Conservation (phyloP, 2,329 filamentous ascomycete genomes). For the Fusarium decemcellulare region DNA sequence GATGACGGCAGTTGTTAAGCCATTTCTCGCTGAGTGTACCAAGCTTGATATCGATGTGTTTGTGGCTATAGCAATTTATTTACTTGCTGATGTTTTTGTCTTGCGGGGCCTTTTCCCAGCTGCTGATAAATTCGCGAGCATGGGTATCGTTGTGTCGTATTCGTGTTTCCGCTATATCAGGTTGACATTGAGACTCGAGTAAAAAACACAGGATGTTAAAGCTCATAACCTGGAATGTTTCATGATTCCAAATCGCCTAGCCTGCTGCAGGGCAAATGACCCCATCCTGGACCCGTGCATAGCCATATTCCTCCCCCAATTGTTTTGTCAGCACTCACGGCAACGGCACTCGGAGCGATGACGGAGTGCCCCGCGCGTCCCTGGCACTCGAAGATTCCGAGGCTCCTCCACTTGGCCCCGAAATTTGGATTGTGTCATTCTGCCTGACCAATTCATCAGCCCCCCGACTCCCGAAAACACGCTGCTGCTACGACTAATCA, state of each 20-base stretch:
- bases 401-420: conserved; percentile 1
- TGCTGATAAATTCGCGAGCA: conserved; percentile 8
- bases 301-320: not conserved
- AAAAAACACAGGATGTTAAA: not conserved
- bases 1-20: too few species aligned
- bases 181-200: not conserved
- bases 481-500: conserved; percentile 5
- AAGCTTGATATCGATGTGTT: too few species aligned
- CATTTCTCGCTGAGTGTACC: too few species aligned
- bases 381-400: conserved; percentile 15
- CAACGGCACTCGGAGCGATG: conserved; percentile 31
- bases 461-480: conserved; percentile 24
- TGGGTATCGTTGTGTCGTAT: not conserved
- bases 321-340: conserved; percentile 38
- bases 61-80: too few species aligned
- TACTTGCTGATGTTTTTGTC: too few species aligned
- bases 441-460: conserved; percentile 38
- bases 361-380: conserved; percentile 23
- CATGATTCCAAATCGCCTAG: conserved; percentile 36
- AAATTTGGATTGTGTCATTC: conserved; percentile 45
- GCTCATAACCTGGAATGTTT: not conserved
- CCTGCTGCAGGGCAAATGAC: too few species aligned
- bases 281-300: not conserved
- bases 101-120: too few species aligned
- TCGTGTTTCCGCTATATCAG: not conserved